Evolutionary conservation across 2,329 filamentous ascomycete species (phyloP).

Genomic region (Ophiostoma sp.): DNA sequence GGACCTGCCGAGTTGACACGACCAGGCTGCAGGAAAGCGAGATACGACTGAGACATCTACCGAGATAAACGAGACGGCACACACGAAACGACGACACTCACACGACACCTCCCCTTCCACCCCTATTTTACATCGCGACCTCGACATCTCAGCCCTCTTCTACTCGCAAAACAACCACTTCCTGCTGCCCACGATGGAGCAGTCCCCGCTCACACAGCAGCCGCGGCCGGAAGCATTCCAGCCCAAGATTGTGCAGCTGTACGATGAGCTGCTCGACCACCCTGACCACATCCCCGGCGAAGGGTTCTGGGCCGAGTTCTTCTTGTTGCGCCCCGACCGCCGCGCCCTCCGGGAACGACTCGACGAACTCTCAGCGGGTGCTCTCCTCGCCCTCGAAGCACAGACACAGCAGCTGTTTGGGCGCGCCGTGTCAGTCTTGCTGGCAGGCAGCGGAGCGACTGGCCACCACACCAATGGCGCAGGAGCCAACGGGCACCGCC

Average conservation of each 20-base stretch:
- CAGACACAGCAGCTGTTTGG: slow-evolving; percentile 78
- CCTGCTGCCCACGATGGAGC: slow-evolving; percentile 26
- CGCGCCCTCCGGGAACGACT: slow-evolving; percentile 67
- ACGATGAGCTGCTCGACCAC: slow-evolving; percentile 65
- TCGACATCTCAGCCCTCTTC: background rate
- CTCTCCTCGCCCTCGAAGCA: slow-evolving; percentile 74
- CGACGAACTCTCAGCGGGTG: slow-evolving; percentile 68
- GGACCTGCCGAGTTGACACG: too few relatives aligned
- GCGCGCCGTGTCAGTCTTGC: slow-evolving; percentile 58
- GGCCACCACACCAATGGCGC: background rate
- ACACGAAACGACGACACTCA: background rate
- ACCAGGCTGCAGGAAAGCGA: background rate
- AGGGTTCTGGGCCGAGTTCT: slow-evolving; percentile 96
- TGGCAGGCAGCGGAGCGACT: slow-evolving; percentile 42
- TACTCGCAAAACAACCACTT: background rate
- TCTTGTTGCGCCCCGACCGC: slow-evolving; percentile 80
- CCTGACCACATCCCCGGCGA: slow-evolving; percentile 61
- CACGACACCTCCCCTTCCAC: background rate
- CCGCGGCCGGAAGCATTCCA: slow-evolving; percentile 86
- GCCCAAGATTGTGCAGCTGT: slow-evolving; percentile 89
- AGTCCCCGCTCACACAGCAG: slow-evolving; percentile 94
- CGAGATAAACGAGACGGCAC: background rate
- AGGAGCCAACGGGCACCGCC: background rate
- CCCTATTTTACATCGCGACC: background rate
- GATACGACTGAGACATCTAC: background rate